These are phyloP conservation scores for Physcia stellaris DNA, from an alignment of 495 filamentous ascomycete genomes.

Conservation along the genomic window DNA sequence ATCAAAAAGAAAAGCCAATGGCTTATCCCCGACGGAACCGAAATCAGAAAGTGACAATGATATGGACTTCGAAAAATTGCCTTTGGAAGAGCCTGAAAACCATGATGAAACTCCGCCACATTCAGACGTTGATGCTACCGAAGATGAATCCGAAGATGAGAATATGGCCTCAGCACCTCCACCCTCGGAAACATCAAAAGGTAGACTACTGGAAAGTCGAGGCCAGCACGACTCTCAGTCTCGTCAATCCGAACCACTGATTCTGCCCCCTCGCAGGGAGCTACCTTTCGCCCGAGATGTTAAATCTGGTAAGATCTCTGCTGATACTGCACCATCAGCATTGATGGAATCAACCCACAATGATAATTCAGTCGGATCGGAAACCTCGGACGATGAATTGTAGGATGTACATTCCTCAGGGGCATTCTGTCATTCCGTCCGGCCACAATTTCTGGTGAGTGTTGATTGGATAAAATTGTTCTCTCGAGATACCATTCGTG, in stretches of 20 bases:
- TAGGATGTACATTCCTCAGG: no score
- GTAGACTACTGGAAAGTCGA: neutral
- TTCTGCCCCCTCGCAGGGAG: conserved; percentile 1
- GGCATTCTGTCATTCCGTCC: no score
- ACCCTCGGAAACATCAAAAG: neutral
- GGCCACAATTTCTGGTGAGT: no score
- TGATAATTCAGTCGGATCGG: no score
- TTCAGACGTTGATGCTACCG: conserved; percentile 1
- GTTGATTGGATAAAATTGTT: no score
- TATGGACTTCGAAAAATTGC: neutral
- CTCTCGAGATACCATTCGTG: no score
- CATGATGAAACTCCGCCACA: neutral
- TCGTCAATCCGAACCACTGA: no score
- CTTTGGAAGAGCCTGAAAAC: neutral
- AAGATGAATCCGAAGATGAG: neutral
- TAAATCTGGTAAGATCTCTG: no score
- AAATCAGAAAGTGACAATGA: neutral
- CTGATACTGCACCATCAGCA: no score
- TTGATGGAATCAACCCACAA: no score
- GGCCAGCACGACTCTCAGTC: neutral
- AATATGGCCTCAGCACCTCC: neutral
- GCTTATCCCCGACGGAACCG: neutral
- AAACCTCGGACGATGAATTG: conserved; percentile 6
- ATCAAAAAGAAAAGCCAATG: conserved; percentile 1
- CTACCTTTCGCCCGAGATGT: no score